Percentiles rank a stretch among this genome's conserved stretches.
phyloP scores from a whole-genome alignment of 2,329 filamentous ascomycete genomes.

The Phialemonium atrogriseum region DNA sequence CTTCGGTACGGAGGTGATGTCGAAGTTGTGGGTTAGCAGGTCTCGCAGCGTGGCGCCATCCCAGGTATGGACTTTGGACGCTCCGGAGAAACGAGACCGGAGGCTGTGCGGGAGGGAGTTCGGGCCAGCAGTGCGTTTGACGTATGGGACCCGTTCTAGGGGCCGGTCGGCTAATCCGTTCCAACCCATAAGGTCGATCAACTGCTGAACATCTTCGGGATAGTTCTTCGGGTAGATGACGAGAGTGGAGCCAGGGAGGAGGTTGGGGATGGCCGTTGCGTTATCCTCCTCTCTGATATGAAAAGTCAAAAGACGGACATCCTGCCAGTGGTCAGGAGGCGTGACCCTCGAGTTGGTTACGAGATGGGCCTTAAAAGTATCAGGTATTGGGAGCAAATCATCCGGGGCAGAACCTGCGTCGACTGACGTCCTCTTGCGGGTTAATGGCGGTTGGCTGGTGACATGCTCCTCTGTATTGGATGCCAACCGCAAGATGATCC shows the following conservation, averaged over 20 bases:
- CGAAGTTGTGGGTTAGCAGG: conserved; percentile 74
- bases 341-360: conserved; percentile 66
- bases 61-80: conserved; percentile 27
- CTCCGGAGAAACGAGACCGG: conserved; percentile 6
- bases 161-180: conserved; percentile 58
- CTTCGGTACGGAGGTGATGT: conserved; percentile 82
- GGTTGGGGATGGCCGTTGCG: conserved; percentile 19
- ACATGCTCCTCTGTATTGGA: conserved; percentile 2
- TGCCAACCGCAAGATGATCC: conserved; percentile 39
- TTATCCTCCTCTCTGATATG: conserved; percentile 25
- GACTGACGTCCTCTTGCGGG: background rate
- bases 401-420: conserved; percentile 16
- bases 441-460: conserved; percentile 11
- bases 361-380: conserved; percentile 49
- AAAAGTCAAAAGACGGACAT: conserved; percentile 75
- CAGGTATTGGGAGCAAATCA: conserved; percentile 46
- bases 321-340: conserved; percentile 75
- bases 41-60: conserved; percentile 56
- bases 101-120: conserved; percentile 13
- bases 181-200: conserved; percentile 79
- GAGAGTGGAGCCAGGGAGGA: conserved; percentile 69
- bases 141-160: conserved; percentile 33
- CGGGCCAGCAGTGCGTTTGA: background rate
- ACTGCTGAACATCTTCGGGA: conserved; percentile 64
- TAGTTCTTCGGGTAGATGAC: conserved; percentile 86